Base-by-base conservation (phyloP, 345 rosid genomes). In the Citrus unshiu region DNA sequence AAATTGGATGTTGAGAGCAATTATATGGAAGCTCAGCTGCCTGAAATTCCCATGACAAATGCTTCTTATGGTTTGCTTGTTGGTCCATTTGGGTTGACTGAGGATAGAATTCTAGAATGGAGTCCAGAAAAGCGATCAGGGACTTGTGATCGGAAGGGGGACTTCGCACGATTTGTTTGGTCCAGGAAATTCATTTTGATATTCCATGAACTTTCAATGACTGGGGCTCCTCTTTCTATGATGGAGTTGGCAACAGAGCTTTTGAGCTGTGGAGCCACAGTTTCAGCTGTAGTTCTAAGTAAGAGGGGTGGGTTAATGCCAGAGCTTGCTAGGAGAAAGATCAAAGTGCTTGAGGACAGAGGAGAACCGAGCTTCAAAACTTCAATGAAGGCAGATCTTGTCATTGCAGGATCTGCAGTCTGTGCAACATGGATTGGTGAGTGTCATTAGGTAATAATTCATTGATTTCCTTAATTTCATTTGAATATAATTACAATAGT, bases 121-220 rank as follows among this genome's bases (percentile, higher is more conserved):
- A 90, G 98, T 88, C 98, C 96, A 27, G 92, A 87, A 76, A 92
- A 89, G 84, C 88, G 99, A 80, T 88, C 94, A 2, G 99, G 97
- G 85, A 95, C 98, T 30, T 93, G 99, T 83, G 95, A 95, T 79
- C 87, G 99, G 87, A 93, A 93, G 83, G 93, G 94, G 67, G 88
- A 90, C 70, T 95, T 95, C 83, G 92, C 96, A 43, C 92, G 96
- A 68, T 95, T 95, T 86, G 98, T 93, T 73, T 95, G 99, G 98
- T 95, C 99, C 9, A 91, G 99, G 86, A 93, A 93, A 77, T 95
- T 95, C 79, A 88, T 95, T 35, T 80, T 95, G 80, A 78, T 95
- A 81, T 95, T 95, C 83, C 99, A 95, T 79, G 99, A 95, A 79
- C 91, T 95, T n/a, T 95, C 99, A 40, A 93, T 93, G 98, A 95